Base-by-base conservation (phyloP, 2,329 filamentous ascomycete species). In the Keithomyces neogunnii region DNA sequence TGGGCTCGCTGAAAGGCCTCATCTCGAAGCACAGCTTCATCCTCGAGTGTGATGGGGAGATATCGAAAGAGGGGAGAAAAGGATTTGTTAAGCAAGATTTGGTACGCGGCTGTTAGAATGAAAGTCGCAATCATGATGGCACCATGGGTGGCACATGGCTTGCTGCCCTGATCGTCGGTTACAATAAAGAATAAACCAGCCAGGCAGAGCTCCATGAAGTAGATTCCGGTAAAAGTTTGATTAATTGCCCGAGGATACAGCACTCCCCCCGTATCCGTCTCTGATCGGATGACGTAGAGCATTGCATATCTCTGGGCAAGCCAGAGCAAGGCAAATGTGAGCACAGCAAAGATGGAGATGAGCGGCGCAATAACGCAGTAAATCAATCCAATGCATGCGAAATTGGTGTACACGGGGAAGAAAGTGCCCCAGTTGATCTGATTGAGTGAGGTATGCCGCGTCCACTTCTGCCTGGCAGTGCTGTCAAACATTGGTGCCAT, bases 241-340 rank as follows among this genome's bases (percentile, higher is more conserved):
- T 96, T 96, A 69, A 97, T 88, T 1, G 93, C 93, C 36, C 85
- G 81, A 0, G 93, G 93, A 61, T 96, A 99, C 48, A 97, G 73
- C 1, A 97, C 78, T 43, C 93, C 93, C 40, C 93, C 93, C 0
- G 92, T 99, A 68, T 99, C 93, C 54, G 86, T 83, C 57, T 85
- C 82, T 66, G 95, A 95, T 49, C 90, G 87, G 30, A 84, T 95
- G 53, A 99, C 91, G 62, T 96, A 99, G 26, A 99, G 79, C 73
- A 95, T 95, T 59, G 92, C 92, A 69, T 97, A 97, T n/a, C 92
- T 83, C 66, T 97, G 90, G 1, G 93, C 92, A 44, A 96, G 76
- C 91, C 91, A 99, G 57, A 97, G 85, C 0, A 99, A 74, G 45
- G 81, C 79, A 66, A 97, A 97, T 0, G 92, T 96, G 65, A 97